Evolutionary conservation across 2,329 filamentous ascomycete genomes (phyloP), one percentile per base, ranked within the genome.

Genomic region (Pseudopyricularia cyperi): DNA sequence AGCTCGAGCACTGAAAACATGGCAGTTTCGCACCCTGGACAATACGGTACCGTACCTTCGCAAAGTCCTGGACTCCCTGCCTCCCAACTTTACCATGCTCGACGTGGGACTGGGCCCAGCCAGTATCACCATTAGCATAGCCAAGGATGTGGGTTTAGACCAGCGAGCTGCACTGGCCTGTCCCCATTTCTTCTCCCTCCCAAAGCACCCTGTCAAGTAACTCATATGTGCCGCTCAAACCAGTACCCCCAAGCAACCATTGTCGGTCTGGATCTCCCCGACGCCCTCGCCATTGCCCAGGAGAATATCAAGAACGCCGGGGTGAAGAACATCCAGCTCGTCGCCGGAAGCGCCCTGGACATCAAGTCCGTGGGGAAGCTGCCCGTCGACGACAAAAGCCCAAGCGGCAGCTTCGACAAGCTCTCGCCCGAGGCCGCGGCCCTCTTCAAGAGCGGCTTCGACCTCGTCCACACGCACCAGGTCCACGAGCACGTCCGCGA

Each of bases 391-490:
- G 3, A 17, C 15, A 11, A 28, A 1, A 19, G 19, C 1, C 9
- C 22, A 4, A 26, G 5, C 17, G 22, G n/a, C n/a, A n/a, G 33
- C 48, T 28, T 24, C 34, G 32, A 35, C 12, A 39, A n/a, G 3
- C 48, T 35, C 19, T 22, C 30, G 6, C 32, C 17, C 19, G 48
- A 49, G 7, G 19, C n/a, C 7, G 19, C 32, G 6, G 32, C 12
- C 9, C 33, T 37, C 12, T 35, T 49, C 48, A 39, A 39, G 19
- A 17, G 22, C 30, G 28, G 50, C 3, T 83, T 82, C 55, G 80
- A 83, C 57, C 61, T 83, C n/a, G 77, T 82, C 7, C 74, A 76
- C 57, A 72, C 71, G 24, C 75, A 80, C 57, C 77, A 82, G 59
- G 72, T 82, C 3, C 65, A 83, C 9, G 70, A 74, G 56, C 79